Base-by-base conservation (phyloP, 1,284 basidiomycete species). In the Puccinia coronata region DNA sequence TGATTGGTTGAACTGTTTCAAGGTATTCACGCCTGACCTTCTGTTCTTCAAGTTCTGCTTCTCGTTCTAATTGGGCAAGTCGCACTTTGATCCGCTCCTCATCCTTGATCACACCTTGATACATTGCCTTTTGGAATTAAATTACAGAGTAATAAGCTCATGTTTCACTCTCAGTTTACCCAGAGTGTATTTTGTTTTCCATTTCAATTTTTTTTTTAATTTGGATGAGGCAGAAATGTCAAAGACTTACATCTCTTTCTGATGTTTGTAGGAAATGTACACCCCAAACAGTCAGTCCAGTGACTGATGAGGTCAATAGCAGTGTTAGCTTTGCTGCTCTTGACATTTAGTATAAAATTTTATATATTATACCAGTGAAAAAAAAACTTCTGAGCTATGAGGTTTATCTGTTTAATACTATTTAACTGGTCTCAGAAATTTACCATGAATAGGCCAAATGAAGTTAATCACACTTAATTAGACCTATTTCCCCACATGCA, bases 191-290 rank as follows among this genome's bases (percentile, higher is more conserved):
- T 25, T 36, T 57, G 28, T 16, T 63, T 36, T 8, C 6, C 8
- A 39, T 2, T 16, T 63, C 12, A 23, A 63, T 18, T 65, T 43
- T 41, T 5, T 65, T 4, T 8, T 55, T 34, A 25, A 51, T n/a
- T 47, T 28, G 31, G 47, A 65, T 16, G 51, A 61, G 16, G 11
- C 28, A 55, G 23, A n/a, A n/a, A 11, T 2, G 5, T 59, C 83
- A 41, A 20, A 63, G 0, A 84, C 87, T 83, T 73, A 95, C 96
- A 84, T 95, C 91, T 79, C 92, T 91, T 86, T 99, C 96, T 84
- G 91, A 89, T 61, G 90, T 88, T 87, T 99, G 96, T 82, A 96
- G 90, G 84, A 90, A 92, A 86, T 98, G 96, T 8, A 99, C 96
- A 28, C 91, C 94, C 90, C 92, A 96, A 84, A 99, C 91, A 8